Base-by-base conservation (phyloP, 192 early-diverging fungal genomes). In the Phycomyces blakesleeanus region DNA sequence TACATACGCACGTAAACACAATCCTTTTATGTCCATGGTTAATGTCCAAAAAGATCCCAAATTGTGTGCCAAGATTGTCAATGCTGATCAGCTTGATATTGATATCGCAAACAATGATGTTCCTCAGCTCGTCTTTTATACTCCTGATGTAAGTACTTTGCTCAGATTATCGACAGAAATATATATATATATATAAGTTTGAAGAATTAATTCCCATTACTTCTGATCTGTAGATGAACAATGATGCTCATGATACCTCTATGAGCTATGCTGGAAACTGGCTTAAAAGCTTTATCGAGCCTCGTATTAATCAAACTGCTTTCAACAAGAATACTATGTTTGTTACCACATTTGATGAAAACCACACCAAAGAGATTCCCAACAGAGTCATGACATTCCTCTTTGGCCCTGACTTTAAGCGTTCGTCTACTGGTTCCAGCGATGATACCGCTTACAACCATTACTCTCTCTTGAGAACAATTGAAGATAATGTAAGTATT, bases 21-120 rank as follows among this genome's bases (percentile, higher is more conserved):
- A 88, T 67, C 89, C 89, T 9, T 89, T 91, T 66, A 78, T 87
- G 42, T 77, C 74, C 25, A 83, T 84, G 61, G 76, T 62, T 51
- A 70, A 68, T 41, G 85, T 91, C 56, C 49, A 61, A 20, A 66
- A 29, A 39, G 82, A 88, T 71, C n/a, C 79, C 9, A 62, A 80
- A 24, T 73, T 83, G 15, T 88, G 87, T 67, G 77, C 78, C 50
- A 88, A 85, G 5, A 81, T 90, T 53, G 87, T 89, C 11, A 69
- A 68, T 51, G 61, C 74, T 12, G 64, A 68, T 26, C 78, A 89
- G 67, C 61, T 91, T 27, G 67, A 70, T 26, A 69, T 51, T 15
- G 89, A 91, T 63, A 65, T 82, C 37, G 66, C 77, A 2, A 74
- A 73, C 24, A 72, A 71, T 22, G 68, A 59, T 5, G 69, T 85